Evolutionary conservation across 2,329 filamentous ascomycete genomes (phyloP).

Genomic region (Colletotrichum incanum): DNA sequence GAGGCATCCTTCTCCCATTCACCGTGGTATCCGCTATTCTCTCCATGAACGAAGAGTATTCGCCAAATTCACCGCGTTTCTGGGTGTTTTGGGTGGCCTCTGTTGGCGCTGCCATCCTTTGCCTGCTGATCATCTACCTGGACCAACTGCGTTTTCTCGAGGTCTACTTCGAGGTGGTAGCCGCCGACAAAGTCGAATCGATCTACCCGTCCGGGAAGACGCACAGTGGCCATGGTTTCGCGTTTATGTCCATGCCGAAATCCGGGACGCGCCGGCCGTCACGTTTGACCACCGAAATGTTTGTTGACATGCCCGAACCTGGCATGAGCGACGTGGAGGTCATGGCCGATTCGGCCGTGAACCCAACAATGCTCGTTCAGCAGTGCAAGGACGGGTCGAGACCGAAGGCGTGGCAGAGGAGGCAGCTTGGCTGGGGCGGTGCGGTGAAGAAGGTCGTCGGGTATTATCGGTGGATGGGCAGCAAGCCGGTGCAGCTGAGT

Average conservation of each 20-base stretch:
- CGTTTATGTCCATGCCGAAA: constrained; percentile 50
- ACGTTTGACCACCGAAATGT: constrained; percentile 39
- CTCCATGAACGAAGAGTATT: constrained; percentile 63
- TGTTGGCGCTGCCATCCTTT: constrained; percentile 55
- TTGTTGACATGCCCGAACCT: constrained; percentile 41
- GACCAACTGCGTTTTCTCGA: constrained; percentile 63
- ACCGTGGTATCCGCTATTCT: constrained; percentile 64
- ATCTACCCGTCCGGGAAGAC: constrained; percentile 11
- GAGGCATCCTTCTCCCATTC: constrained; percentile 64
- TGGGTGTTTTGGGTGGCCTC: constrained; percentile 66
- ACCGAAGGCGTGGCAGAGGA: constrained; percentile 58
- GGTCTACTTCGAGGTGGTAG: constrained; percentile 63
- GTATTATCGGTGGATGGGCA: constrained; percentile 49
- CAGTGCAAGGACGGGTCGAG: constrained; percentile 47
- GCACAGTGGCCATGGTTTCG: background rate
- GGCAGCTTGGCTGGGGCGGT: constrained; percentile 63
- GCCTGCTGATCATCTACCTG: constrained; percentile 63
- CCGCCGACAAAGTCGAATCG: constrained; percentile 46
- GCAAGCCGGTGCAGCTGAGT: constrained; percentile 38
- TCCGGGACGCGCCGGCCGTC: constrained; percentile 17
- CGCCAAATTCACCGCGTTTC: constrained; percentile 58
- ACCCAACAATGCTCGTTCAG: constrained; percentile 51
- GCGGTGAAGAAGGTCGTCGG: constrained; percentile 60
- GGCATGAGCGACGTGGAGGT: constrained; percentile 43
- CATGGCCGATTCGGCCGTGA: constrained; percentile 42